Percentiles rank a stretch among this genome's conserved stretches.
Conservation (phyloP, 495 filamentous ascomycete genomes). For the Aspergillus cavernicola region DNA sequence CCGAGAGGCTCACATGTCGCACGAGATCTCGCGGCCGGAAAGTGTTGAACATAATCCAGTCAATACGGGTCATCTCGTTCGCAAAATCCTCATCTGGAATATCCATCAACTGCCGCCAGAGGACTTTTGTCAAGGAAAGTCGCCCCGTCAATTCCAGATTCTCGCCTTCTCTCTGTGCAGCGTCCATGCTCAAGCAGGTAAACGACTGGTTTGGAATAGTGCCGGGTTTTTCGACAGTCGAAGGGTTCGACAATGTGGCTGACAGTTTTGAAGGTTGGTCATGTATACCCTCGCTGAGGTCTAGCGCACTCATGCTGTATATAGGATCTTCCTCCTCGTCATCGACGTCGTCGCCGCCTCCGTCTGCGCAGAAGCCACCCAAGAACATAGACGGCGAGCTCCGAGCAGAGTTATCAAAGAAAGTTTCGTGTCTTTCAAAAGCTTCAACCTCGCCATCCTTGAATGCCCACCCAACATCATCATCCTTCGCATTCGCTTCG, state of each 20-base stretch:
- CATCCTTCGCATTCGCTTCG: slow-evolving; percentile 65
- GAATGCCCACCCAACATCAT: slow-evolving; percentile 75
- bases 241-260: slow-evolving; percentile 39
- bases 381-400: slow-evolving; percentile 40
- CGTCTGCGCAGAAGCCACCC: slow-evolving; percentile 15
- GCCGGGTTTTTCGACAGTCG: slow-evolving; percentile 37
- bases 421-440: slow-evolving; percentile 31
- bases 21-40: slow-evolving; percentile 93
- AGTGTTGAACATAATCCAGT: slow-evolving; percentile 96
- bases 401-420: slow-evolving; percentile 36
- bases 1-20: slow-evolving; percentile 75
- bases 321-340: slow-evolving; percentile 41
- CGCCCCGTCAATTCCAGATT: slow-evolving; percentile 59
- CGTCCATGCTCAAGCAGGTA: slow-evolving; percentile 56
- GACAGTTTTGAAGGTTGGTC: slow-evolving; percentile 41
- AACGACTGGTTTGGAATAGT: slow-evolving; percentile 42
- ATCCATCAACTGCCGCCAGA: slow-evolving; percentile 82
- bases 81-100: slow-evolving; percentile 78
- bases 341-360: slow-evolving; percentile 25
- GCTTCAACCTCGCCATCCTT: slow-evolving; percentile 55
- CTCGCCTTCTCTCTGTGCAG: slow-evolving; percentile 69
- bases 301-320: slow-evolving; percentile 41
- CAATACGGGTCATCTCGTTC: slow-evolving; percentile 86
- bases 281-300: slow-evolving; percentile 39
- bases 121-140: slow-evolving; percentile 64